Base-by-base conservation (phyloP, 257 asterid genomes). In the Jasminum sambac region DNA sequence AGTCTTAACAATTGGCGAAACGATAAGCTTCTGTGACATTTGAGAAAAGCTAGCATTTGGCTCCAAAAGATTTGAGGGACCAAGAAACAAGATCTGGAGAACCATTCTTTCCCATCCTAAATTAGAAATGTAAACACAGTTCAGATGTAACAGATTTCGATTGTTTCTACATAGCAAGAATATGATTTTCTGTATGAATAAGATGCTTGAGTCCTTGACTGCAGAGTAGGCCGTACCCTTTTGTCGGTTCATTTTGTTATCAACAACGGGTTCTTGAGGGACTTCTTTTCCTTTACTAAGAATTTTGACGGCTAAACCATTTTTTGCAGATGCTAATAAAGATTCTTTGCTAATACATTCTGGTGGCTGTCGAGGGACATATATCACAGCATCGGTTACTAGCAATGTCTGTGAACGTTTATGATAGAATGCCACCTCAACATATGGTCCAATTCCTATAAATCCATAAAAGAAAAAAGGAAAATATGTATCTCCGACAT, bases 81-180 rank as follows among this genome's bases (percentile, higher is more conserved):
- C 97, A 14, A 94, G 96, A 80, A 94, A 94, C 84, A 94, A 78
- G 72, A 94, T 94, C 79, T 94, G 99, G 72, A 94, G 96, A 77
- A 94, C 99, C 97, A 94, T 94, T 85, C 99, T 88, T 75, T 94
- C 96, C 97, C 97, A 94, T 63, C 97, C 99, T 94, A 83, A 44
- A 76, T 25, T 64, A 65, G 65, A 61, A 73, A 38, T 19, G 55
- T 71, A 67, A 26, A 1, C 41, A 44, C 5, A 11, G 21, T 46
- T 43, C 74, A 57, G n/a, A 41, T 46, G 60, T 36, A 71, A 26
- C n/a, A 25, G 57, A 39, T 66, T 30, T 8, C 42, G 40, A 21
- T 14, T 34, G 41, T 68, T 59, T 46, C 63, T 59, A 11, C 40
- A 23, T 60, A 42, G 43, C 64, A 74, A 39, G 62, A 2, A 63